These are phyloP conservation scores for Phytophthora sansomeana DNA, from an alignment of 352 stramenopile species.

Conservation along the genomic window DNA sequence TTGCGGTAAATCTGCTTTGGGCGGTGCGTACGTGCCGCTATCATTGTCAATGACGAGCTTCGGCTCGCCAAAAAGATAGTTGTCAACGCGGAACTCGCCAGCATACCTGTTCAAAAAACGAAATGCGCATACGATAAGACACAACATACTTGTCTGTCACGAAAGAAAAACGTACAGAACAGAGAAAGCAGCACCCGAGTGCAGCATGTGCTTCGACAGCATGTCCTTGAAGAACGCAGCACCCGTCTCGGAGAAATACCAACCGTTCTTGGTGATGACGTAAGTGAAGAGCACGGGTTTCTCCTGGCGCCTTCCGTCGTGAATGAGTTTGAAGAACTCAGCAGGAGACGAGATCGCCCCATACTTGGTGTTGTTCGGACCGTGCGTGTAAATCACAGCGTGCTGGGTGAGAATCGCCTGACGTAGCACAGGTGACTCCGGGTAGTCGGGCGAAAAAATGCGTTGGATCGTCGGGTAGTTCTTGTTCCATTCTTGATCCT, in stretches of 20 bases:
- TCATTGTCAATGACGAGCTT: slow-evolving; percentile 55
- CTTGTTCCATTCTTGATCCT: slow-evolving; percentile 52
- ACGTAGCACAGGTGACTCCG: slow-evolving; percentile 39
- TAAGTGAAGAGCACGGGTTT: slow-evolving; percentile 54
- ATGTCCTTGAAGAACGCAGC: slow-evolving; percentile 57
- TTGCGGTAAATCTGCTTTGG: slow-evolving; percentile 37
- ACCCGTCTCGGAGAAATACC: slow-evolving; percentile 56
- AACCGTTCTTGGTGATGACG: slow-evolving; percentile 48
- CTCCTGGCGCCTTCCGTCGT: slow-evolving; percentile 36
- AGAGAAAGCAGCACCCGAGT: slow-evolving; percentile 44
- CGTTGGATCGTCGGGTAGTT: slow-evolving; percentile 45
- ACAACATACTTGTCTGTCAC: not conserved
- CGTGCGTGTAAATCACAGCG: slow-evolving; percentile 48
- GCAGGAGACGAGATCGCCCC: slow-evolving; percentile 27
- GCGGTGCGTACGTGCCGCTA: slow-evolving; percentile 52
- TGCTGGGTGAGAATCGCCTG: slow-evolving; percentile 48
- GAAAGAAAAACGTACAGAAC: slow-evolving; percentile 33
- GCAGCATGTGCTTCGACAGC: slow-evolving; percentile 57
- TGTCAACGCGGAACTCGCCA: slow-evolving; percentile 46
- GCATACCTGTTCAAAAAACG: slow-evolving; percentile 37
- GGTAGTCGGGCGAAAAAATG: slow-evolving; percentile 49
- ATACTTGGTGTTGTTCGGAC: slow-evolving; percentile 38
- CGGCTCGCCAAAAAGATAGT: slow-evolving; percentile 30
- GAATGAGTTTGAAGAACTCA: slow-evolving; percentile 52
- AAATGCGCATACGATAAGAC: not conserved